These are phyloP conservation scores for Alternaria sp. DNA, from an alignment of 2,329 filamentous ascomycete genomes.

Conservation along the genomic window DNA sequence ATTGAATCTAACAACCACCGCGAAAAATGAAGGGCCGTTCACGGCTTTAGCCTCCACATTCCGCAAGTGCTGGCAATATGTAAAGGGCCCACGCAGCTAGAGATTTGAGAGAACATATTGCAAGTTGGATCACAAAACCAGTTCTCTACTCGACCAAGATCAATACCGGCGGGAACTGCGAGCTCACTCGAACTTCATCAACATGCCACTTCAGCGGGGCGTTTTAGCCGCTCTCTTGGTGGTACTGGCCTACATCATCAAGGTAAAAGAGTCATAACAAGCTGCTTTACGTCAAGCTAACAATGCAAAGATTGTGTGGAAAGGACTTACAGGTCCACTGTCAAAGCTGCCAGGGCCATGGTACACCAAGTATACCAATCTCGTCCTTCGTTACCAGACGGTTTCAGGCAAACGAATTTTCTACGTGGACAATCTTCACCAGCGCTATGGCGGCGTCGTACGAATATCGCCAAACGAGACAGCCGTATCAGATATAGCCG, in stretches of 20 bases:
- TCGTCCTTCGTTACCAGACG: constrained; percentile 45
- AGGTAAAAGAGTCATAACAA: background rate
- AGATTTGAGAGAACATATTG: background rate
- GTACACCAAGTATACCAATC: constrained; percentile 37
- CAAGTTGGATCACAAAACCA: background rate
- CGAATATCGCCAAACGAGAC: constrained; percentile 35
- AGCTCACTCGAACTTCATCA: background rate
- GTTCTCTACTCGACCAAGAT: background rate
- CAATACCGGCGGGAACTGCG: background rate
- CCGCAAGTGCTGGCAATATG: background rate
- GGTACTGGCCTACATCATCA: background rate
- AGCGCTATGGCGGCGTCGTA: constrained; percentile 35
- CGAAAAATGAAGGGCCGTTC: background rate
- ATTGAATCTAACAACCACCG: background rate
- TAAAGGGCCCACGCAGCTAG: background rate
- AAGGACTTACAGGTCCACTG: constrained; percentile 4
- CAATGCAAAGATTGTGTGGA: constrained; percentile 1
- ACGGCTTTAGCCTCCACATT: background rate
- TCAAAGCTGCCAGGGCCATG: constrained; percentile 38
- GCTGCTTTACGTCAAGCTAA: background rate
- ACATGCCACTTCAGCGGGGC: background rate
- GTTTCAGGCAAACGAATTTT: constrained; percentile 47
- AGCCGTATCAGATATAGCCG: constrained; percentile 24
- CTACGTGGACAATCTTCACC: constrained; percentile 49
- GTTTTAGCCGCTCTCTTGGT: background rate